These are phyloP conservation scores for Clonostachys byssicola DNA, from an alignment of 2,329 filamentous ascomycete species.

Conservation along the genomic window DNA sequence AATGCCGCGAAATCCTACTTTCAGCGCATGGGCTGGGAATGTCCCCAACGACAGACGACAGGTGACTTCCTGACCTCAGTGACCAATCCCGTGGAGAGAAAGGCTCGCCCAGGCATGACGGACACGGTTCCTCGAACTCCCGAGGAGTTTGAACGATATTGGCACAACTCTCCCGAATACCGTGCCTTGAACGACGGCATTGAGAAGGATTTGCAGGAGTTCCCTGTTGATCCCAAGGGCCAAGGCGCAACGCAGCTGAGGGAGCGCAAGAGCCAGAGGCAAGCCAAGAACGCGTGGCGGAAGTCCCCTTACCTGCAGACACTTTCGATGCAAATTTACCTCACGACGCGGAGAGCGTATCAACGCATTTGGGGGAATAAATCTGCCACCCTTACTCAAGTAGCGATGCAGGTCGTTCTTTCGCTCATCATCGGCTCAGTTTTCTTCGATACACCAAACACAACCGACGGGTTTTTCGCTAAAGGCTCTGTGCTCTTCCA, in stretches of 20 bases:
- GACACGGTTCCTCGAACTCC: conserved; percentile 60
- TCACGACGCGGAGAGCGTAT: conserved; percentile 46
- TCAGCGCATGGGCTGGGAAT: conserved; percentile 60
- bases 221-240: conserved; percentile 19
- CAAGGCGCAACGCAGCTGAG: conserved; percentile 35
- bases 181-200: conserved; percentile 40
- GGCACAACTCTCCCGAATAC: conserved; percentile 40
- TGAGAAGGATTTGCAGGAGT: conserved; percentile 39
- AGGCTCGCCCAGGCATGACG: conserved; percentile 53
- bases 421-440: conserved; percentile 59
- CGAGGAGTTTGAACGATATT: conserved; percentile 59
- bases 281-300: conserved; percentile 47
- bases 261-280: conserved; percentile 41
- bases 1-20: conserved; percentile 59
- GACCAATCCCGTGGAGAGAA: conserved; percentile 60
- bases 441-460: conserved; percentile 47
- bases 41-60: conserved; percentile 62
- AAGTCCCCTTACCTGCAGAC: conserved; percentile 58
- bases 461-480: conserved; percentile 46
- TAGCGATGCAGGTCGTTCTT: conserved; percentile 45
- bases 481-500: conserved; percentile 57
- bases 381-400: conserved; percentile 37
- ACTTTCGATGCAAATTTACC: conserved; percentile 45
- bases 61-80: conserved; percentile 68
- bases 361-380: conserved; percentile 49